Evolutionary conservation across 2,329 filamentous ascomycete species (phyloP).

Genomic region (Fusarium devonianum): DNA sequence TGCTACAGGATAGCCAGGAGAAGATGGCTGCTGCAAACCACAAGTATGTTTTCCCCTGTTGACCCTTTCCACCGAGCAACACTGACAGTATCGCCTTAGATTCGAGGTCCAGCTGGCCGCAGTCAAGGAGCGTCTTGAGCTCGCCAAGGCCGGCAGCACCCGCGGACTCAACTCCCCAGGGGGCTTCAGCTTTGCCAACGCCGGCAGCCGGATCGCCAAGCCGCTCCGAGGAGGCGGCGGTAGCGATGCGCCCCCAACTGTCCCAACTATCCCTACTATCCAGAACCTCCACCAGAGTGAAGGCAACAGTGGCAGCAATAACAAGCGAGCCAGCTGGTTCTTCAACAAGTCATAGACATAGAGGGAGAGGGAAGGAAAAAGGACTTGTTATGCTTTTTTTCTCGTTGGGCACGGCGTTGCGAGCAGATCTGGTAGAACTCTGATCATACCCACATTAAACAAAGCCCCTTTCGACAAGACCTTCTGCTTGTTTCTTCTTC

Average conservation of each 20-base stretch:
- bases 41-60: conserved; percentile 69
- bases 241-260: conserved; percentile 51
- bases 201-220: conserved; percentile 73
- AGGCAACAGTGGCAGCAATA: conserved; percentile 51
- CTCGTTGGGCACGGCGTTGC: conserved; percentile 41
- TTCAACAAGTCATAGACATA: conserved; percentile 66
- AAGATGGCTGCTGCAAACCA: conserved; percentile 97
- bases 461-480: conserved; percentile 25
- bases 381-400: conserved; percentile 38
- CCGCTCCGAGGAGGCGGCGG: conserved; percentile 70
- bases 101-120: conserved; percentile 97
- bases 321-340: conserved; percentile 78
- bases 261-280: conserved; percentile 63
- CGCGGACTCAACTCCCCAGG: conserved; percentile 76
- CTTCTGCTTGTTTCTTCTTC: conserved; percentile 32
- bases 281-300: conserved; percentile 67
- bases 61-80: background rate
- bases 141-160: conserved; percentile 90
- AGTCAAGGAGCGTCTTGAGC: conserved; percentile 97
- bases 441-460: conserved; percentile 31
- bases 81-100: conserved; percentile 57
- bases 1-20: conserved; percentile 97
- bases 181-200: conserved; percentile 74
- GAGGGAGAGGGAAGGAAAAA: conserved; percentile 29
- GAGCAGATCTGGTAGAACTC: conserved; percentile 34